phyloP scores from a whole-genome alignment of 2,329 filamentous ascomycete species.

The Fusarium citri region DNA sequence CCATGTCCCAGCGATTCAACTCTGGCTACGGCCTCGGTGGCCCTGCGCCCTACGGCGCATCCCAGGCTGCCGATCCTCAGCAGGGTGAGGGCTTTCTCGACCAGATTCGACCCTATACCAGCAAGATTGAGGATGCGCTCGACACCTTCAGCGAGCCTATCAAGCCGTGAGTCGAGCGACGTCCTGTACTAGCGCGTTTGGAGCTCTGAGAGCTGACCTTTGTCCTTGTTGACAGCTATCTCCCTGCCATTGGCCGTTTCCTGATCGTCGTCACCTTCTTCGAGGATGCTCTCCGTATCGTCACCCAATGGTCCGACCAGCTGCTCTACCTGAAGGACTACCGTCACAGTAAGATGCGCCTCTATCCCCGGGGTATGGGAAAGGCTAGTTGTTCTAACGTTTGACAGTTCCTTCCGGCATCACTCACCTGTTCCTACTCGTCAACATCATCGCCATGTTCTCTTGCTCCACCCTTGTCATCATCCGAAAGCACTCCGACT shows the following conservation, averaged over 20 bases:
- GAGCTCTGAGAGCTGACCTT: slow-evolving; percentile 31
- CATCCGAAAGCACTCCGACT: slow-evolving; percentile 90
- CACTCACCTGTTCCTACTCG: slow-evolving; percentile 91
- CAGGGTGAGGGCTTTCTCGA: slow-evolving; percentile 76
- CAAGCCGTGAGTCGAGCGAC: slow-evolving; percentile 76
- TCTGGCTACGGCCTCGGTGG: slow-evolving; percentile 87
- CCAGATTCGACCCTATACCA: slow-evolving; percentile 91
- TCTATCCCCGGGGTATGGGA: neutral
- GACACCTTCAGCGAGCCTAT: slow-evolving; percentile 89
- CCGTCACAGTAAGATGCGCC: slow-evolving; percentile 79
- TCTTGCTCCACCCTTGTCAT: slow-evolving; percentile 88
- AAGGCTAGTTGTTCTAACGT: slow-evolving; percentile 32
- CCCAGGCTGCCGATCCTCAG: slow-evolving; percentile 65
- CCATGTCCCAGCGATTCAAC: slow-evolving; percentile 67
- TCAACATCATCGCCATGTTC: slow-evolving; percentile 91
- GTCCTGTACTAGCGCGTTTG: slow-evolving; percentile 8
- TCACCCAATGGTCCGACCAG: slow-evolving; percentile 98
- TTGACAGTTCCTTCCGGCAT: slow-evolving; percentile 82
- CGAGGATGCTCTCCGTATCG: slow-evolving; percentile 93
- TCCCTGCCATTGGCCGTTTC: slow-evolving; percentile 95
- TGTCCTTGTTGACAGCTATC: slow-evolving; percentile 69
- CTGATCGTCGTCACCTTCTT: slow-evolving; percentile 98
- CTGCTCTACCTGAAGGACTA: slow-evolving; percentile 93
- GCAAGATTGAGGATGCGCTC: slow-evolving; percentile 96
- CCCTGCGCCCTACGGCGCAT: slow-evolving; percentile 73